These are phyloP conservation scores for Solanum medicagineum DNA, from an alignment of 257 asterid genomes.

Conservation along the genomic window DNA sequence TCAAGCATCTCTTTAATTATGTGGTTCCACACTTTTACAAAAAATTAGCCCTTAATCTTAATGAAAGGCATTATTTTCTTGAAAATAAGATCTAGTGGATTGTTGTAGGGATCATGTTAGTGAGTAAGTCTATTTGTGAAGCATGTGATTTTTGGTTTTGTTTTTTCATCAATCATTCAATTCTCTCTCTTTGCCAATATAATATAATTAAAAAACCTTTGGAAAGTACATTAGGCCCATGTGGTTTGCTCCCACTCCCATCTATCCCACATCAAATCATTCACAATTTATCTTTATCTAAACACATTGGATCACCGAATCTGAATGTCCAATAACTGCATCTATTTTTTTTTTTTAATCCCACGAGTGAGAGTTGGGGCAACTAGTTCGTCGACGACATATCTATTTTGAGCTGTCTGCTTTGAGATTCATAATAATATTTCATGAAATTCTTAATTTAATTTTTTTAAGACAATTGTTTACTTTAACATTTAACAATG, in stretches of 20 bases:
- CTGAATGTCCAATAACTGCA: neutral
- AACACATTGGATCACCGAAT: neutral
- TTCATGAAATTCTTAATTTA: too few species aligned
- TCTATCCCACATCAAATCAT: neutral
- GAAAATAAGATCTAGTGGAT: neutral
- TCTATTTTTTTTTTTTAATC: too few species aligned
- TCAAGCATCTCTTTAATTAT: too few species aligned
- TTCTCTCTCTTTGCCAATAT: neutral
- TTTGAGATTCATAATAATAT: too few species aligned
- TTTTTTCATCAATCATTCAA: neutral
- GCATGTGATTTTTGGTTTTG: conserved; percentile 7
- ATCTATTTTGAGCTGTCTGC: too few species aligned
- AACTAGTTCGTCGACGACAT: too few species aligned
- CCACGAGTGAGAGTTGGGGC: too few species aligned
- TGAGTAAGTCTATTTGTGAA: neutral
- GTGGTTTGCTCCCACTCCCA: conserved; percentile 8
- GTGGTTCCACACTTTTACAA: too few species aligned
- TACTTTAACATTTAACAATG: too few species aligned
- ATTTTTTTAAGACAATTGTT: too few species aligned
- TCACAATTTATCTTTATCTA: neutral
- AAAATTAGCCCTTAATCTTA: neutral
- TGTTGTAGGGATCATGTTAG: neutral
- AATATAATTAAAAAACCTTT: neutral
- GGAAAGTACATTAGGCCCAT: conserved; percentile 7
- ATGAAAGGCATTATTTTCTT: neutral